Percentiles rank a stretch among this genome's conserved stretches.
phyloP scores from a whole-genome alignment of 2,329 filamentous ascomycete species.

The Phyllosticta citrichinensis region DNA sequence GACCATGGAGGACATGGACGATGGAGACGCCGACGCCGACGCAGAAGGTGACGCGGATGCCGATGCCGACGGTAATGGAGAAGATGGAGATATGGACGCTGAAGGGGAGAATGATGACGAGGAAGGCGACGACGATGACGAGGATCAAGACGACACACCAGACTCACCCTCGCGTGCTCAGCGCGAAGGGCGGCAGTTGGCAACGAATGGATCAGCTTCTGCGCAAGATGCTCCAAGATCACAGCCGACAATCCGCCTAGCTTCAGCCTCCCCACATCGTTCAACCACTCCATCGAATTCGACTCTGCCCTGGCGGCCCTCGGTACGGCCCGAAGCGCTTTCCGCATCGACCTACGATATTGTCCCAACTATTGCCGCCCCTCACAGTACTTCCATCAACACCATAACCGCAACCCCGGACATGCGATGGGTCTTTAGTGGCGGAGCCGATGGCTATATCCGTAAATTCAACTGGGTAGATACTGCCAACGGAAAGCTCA shows the following conservation, averaged over 20 bases:
- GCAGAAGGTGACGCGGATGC: slow-evolving; percentile 25
- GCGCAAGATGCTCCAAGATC: slow-evolving; percentile 17
- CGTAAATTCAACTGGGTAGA: slow-evolving; percentile 93
- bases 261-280: slow-evolving; percentile 34
- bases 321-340: slow-evolving; percentile 66
- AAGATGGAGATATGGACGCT: slow-evolving; percentile 23
- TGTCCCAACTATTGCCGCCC: slow-evolving; percentile 90
- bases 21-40: slow-evolving; percentile 29
- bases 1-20: slow-evolving; percentile 33
- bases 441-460: slow-evolving; percentile 90
- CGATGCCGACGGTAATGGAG: slow-evolving; percentile 27
- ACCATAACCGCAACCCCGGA: slow-evolving; percentile 85
- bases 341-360: slow-evolving; percentile 83
- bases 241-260: slow-evolving; percentile 40
- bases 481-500: slow-evolving; percentile 88
- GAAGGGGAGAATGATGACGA: slow-evolving; percentile 24
- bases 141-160: slow-evolving; percentile 32
- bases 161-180: slow-evolving; percentile 35
- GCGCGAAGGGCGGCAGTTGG: slow-evolving; percentile 18
- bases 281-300: slow-evolving; percentile 26
- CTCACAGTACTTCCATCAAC: slow-evolving; percentile 92
- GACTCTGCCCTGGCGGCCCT: slow-evolving; percentile 43
- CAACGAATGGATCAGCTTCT: background rate
- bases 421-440: slow-evolving; percentile 88
- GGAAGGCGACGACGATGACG: slow-evolving; percentile 29